Evolutionary conservation across 2,329 filamentous ascomycete genomes (phyloP), one percentile per base, ranked within the genome.

Genomic region (Verticillium longisporum): DNA sequence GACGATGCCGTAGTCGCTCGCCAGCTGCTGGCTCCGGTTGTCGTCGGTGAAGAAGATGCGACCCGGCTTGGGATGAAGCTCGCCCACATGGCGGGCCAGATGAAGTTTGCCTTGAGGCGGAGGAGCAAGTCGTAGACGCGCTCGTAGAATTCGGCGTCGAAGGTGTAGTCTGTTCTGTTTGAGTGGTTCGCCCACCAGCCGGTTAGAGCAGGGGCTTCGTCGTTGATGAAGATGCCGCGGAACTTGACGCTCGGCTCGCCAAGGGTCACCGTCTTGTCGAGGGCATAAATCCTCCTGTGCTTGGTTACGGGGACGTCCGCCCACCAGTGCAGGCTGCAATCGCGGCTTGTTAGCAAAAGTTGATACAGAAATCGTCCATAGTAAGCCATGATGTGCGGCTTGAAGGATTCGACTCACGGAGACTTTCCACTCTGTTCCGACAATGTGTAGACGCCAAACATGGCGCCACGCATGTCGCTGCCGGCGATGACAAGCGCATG

Each of bases 21-120:
- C 88, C 13, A 88, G 77, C 1, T 84, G 82, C 67, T 88, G 85
- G 65, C 84, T 90, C 33, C 79, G 78, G 4, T 82, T 77, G 68
- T 90, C 88, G 65, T 90, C 88, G 1, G 88, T 81, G 67, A 85
- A 82, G 70, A 90, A 90, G 80, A 88, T 88, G 62, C 80, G 80
- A 13, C 79, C 81, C 87, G 87, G 90, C n/a, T 56, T 57, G 1
- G 61, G 70, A 82, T 78, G 1, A 60, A 63, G 34, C 57, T 61
- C 1, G 37, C 61, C 61, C 61, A 63, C 61, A 63, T 63, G 6
- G 86, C 82, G 1, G 87, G 88, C 88, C 88, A 90, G 59, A 90
- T 75, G 67, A 89, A 90, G 71, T 90, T 90, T 15, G 87, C 88
- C 58, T 83, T 80, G 50, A 88, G 76, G 14, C 88, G 80, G 13